Base-by-base conservation (phyloP, 805 yeast species). In the Candida xyloterini region DNA sequence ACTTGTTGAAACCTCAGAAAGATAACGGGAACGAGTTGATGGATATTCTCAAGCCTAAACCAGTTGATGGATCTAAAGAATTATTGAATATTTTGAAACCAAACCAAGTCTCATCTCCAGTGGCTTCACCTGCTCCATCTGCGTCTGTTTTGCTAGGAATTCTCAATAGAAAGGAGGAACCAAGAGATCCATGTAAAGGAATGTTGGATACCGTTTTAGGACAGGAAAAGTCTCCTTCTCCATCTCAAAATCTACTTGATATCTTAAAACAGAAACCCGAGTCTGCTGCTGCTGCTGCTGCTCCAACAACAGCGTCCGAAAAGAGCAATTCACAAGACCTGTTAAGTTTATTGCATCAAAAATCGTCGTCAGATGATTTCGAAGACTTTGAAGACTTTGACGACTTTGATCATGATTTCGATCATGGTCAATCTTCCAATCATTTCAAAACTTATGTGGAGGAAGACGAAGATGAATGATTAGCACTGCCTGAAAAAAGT, bases 361-460 rank as follows among this genome's bases (percentile, higher is more conserved):
- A 37, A n/a, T 15, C 30, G 8, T 10, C 14, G 15, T 14, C 29
- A 1, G 44, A 38, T 4, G 42, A 38, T 1, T 33, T 32, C 8
- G 51, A 43, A 7, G 50, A 50, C 16, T 26, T 38, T 8, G 48
- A 41, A 3, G 49, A 55, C 14, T 43, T 47, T 15, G 53, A 53
- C 21, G 59, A 55, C 35, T 49, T 49, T 33, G 57, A 54, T 21
- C 56, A 54, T 5, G 53, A 46, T n/a, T 52, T 40, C 36, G 53
- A 47, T 20, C 44, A 44, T 16, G 36, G 29, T 13, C 47, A 41
- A 4, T 43, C 46, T 15, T 46, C 51, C 15, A 50, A 51, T 18
- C 53, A 48, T 15, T 37, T 54, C 27, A 47, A 47, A 25, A 43
- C 52, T 14, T 53, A 50, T 32, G 42, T 46, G 21, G 48, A 43